Percentiles rank a stretch among this genome's conserved stretches.
Evolutionary conservation across 331 rosid species (phyloP).

Genomic region (Dryas integrifolia): DNA sequence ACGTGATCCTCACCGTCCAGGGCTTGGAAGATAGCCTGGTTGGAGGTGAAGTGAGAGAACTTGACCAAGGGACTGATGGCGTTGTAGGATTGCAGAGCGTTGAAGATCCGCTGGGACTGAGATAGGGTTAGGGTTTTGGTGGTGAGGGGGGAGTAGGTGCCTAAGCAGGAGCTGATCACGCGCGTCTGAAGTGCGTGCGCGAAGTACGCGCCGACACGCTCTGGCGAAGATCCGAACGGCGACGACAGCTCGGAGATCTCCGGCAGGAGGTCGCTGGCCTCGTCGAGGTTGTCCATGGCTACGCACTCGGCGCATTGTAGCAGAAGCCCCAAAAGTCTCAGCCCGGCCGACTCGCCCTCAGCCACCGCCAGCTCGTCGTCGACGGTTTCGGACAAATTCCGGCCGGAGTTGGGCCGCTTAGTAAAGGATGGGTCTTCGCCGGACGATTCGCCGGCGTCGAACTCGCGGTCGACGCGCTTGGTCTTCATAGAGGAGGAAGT

Average conservation of each 20-base stretch:
- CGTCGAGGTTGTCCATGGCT: constrained; percentile 66
- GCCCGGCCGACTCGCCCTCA: constrained; percentile 59
- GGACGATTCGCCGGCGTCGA: constrained; percentile 20
- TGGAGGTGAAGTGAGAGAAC: constrained; percentile 97
- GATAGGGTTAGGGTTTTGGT: constrained; percentile 44
- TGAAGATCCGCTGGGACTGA: constrained; percentile 73
- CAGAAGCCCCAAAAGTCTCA: constrained; percentile 66
- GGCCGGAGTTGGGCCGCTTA: constrained; percentile 45
- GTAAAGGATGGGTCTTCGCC: constrained; percentile 29
- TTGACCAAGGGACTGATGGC: constrained; percentile 79
- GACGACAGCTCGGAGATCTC: constrained; percentile 84
- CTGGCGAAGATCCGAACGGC: constrained; percentile 83
- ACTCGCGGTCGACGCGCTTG: constrained; percentile 58
- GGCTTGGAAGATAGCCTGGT: constrained; percentile 91
- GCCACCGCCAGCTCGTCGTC: constrained; percentile 35
- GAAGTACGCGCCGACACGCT: constrained; percentile 88
- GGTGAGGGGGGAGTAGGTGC: constrained; percentile 58
- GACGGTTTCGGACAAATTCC: constrained; percentile 29
- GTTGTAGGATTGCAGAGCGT: constrained; percentile 83
- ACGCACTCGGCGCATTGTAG: constrained; percentile 96
- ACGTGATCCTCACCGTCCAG: constrained; percentile 86
- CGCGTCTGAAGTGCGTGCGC: constrained; percentile 88
- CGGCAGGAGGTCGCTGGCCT: constrained; percentile 75
- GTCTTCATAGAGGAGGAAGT: constrained; percentile 55
- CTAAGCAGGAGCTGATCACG: constrained; percentile 74